phyloP scores from a whole-genome alignment of 352 stramenopile species.

The Pythium brachiatum region DNA sequence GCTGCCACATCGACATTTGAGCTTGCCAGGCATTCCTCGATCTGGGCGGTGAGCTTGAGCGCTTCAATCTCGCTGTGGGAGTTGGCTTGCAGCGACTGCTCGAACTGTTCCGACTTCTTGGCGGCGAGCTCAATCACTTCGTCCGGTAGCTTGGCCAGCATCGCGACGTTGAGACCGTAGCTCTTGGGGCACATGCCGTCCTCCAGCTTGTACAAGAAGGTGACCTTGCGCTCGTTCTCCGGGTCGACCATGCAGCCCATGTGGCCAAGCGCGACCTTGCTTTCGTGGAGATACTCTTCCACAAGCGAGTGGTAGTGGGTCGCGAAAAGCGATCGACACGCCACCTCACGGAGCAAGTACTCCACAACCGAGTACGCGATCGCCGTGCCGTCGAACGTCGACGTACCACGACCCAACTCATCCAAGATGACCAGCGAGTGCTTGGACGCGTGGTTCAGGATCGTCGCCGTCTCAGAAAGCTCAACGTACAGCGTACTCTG shows the following conservation, averaged over 20 bases:
- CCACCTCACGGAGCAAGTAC: slow-evolving; percentile 81
- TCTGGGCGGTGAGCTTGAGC: slow-evolving; percentile 19
- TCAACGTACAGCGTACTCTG: slow-evolving; percentile 99
- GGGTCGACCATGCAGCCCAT: slow-evolving; percentile 84
- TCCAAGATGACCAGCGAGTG: slow-evolving; percentile 98
- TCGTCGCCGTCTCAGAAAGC: slow-evolving; percentile 97
- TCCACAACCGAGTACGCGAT: slow-evolving; percentile 98
- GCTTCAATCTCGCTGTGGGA: slow-evolving; percentile 31
- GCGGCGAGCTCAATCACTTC: slow-evolving; percentile 92
- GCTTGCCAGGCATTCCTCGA: slow-evolving; percentile 20
- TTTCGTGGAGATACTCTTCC: slow-evolving; percentile 75
- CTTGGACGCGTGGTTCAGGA: slow-evolving; percentile 93
- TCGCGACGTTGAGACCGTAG: slow-evolving; percentile 99
- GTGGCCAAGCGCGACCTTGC: slow-evolving; percentile 65
- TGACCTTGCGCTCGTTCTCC: slow-evolving; percentile 92
- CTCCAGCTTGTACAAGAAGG: slow-evolving; percentile 99
- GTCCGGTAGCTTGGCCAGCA: slow-evolving; percentile 95
- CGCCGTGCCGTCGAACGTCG: slow-evolving; percentile 98
- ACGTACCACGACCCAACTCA: slow-evolving; percentile 98
- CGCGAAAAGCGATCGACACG: slow-evolving; percentile 97
- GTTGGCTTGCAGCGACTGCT: slow-evolving; percentile 59
- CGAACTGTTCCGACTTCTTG: slow-evolving; percentile 90
- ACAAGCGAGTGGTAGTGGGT: slow-evolving; percentile 98
- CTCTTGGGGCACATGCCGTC: slow-evolving; percentile 96
- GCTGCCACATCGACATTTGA: slow-evolving; percentile 17